Percentiles rank a stretch among this genome's conserved stretches.
These are phyloP conservation scores for Phaeosphaeria sp. DNA, from an alignment of 2,329 filamentous ascomycete genomes.

Conservation along the genomic window DNA sequence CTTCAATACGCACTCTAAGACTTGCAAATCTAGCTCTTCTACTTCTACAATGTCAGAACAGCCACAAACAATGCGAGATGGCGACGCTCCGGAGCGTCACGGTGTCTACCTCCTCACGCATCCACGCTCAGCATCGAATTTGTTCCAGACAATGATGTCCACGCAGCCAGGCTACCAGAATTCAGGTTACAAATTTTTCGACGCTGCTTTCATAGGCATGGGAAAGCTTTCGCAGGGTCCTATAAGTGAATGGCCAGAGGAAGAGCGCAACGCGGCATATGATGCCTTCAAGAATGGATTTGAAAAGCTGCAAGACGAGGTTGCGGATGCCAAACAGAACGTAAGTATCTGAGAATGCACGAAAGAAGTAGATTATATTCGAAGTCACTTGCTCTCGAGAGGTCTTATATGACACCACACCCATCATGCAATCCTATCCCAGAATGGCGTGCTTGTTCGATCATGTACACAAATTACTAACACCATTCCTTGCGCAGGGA, in stretches of 20 bases:
- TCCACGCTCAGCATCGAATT: constrained; percentile 23
- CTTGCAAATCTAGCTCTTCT: neutral
- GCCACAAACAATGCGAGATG: constrained; percentile 1
- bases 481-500: constrained; percentile 1
- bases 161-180: constrained; percentile 21
- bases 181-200: constrained; percentile 21
- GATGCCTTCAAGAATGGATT: constrained; percentile 9
- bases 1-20: neutral
- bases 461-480: constrained; percentile 3
- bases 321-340: constrained; percentile 17
- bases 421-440: constrained; percentile 4
- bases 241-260: constrained; percentile 13
- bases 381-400: neutral
- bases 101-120: constrained; percentile 25
- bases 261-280: constrained; percentile 10
- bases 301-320: constrained; percentile 17
- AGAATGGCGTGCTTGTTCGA: constrained; percentile 13
- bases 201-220: constrained; percentile 9
- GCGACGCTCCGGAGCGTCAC: neutral
- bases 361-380: too few relatives aligned
- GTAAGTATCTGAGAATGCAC: constrained; percentile 12
- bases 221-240: constrained; percentile 9
- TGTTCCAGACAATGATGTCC: constrained; percentile 29
- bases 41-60: constrained; percentile 13
- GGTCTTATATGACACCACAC: neutral